These are phyloP conservation scores for Ogataea dorogensis DNA, from an alignment of 805 yeast genomes.

Conservation along the genomic window DNA sequence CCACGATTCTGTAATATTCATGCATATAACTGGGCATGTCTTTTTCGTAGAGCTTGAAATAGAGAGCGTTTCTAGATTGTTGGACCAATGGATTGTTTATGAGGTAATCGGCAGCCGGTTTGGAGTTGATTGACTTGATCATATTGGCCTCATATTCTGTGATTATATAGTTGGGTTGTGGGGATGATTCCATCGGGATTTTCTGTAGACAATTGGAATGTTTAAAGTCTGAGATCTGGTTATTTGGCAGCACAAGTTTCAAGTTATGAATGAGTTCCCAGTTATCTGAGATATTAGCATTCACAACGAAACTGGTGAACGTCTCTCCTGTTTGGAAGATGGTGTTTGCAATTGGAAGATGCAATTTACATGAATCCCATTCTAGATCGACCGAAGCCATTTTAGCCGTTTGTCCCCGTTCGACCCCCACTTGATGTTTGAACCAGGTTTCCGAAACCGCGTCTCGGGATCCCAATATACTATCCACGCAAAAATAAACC, in stretches of 20 bases:
- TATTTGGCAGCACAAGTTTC: constrained; percentile 4
- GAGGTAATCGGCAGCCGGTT: constrained; percentile 56
- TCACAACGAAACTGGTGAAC: constrained; percentile 26
- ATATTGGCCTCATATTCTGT: constrained; percentile 57
- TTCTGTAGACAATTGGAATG: constrained; percentile 14
- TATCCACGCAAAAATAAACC: constrained; percentile 29
- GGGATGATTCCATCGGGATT: constrained; percentile 5
- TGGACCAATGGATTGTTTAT: constrained; percentile 42
- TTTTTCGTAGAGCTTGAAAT: constrained; percentile 19
- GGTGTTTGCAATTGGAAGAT: constrained; percentile 25
- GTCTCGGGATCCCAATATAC: constrained; percentile 26
- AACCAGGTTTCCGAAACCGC: constrained; percentile 32
- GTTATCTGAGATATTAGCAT: constrained; percentile 13
- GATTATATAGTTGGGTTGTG: constrained; percentile 35
- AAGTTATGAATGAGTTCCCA: constrained; percentile 15
- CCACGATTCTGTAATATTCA: constrained; percentile 51
- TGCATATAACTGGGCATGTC: constrained; percentile 16
- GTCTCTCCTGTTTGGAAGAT: constrained; percentile 27
- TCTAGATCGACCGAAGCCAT: constrained; percentile 2
- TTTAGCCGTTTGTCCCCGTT: background rate
- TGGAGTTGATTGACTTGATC: constrained; percentile 51
- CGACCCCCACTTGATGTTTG: constrained; percentile 15
- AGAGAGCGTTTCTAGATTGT: constrained; percentile 25
- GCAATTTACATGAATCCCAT: background rate
- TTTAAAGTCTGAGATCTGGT: background rate